Conservation (phyloP, 2,329 filamentous ascomycete species). For the Orbilia ellipsospora region DNA sequence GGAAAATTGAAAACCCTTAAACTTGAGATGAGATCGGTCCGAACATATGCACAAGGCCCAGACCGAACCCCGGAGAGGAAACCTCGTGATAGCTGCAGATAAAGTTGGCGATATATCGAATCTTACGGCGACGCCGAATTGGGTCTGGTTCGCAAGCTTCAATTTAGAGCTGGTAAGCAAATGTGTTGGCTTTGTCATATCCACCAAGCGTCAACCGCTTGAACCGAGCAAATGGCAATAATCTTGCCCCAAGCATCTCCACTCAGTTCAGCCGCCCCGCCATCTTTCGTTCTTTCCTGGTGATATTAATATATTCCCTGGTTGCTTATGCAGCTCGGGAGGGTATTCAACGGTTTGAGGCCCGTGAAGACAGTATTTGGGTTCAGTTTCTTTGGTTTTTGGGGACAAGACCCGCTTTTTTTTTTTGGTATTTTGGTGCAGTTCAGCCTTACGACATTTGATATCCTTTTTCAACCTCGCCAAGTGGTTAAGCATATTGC, state of each 20-base stretch:
- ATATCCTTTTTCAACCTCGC: conserved; percentile 41
- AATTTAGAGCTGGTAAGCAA: conserved; percentile 19
- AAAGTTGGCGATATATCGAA: conserved; percentile 4
- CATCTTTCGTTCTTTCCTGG: conserved; percentile 8
- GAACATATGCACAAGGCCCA: not conserved
- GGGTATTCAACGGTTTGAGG: not conserved
- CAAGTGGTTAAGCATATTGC: conserved; percentile 3
- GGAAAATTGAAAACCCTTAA: not conserved
- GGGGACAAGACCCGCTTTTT: no score
- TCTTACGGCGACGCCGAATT: conserved; percentile 50
- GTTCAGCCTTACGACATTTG: conserved; percentile 49
- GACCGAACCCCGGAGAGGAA: conserved; percentile 9
- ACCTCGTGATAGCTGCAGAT: conserved; percentile 36
- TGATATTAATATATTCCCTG: no score
- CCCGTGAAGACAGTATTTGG: conserved; percentile 4
- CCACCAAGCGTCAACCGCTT: not conserved
- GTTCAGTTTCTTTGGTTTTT: no score
- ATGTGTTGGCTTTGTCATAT: conserved; percentile 47
- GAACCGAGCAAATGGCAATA: conserved; percentile 36
- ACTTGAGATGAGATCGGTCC: conserved; percentile 18
- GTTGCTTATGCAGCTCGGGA: not conserved
- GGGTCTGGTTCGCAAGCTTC: not conserved
- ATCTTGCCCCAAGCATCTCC: conserved; percentile 2
- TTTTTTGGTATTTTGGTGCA: conserved; percentile 3
- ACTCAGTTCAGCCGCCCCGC: not conserved